Evolutionary conservation across 2,329 filamentous ascomycete genomes (phyloP), one percentile per base, ranked within the genome.

Genomic region (Geosmithia morbida): DNA sequence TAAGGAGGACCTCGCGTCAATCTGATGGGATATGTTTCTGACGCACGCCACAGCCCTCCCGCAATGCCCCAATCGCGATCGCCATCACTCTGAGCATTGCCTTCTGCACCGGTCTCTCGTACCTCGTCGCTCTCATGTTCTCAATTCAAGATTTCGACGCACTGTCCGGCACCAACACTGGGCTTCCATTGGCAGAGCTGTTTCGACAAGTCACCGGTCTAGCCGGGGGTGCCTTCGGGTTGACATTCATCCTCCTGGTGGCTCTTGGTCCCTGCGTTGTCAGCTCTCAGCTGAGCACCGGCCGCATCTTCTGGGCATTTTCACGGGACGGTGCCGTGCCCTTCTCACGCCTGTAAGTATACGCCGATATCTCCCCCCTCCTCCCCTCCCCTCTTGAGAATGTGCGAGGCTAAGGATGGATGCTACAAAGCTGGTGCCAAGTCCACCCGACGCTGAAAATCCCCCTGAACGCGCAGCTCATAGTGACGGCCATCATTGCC

Each of bases 91-190:
- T 75, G 14, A 57, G 51, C 8, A 73, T 75, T 45, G 72, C 69
- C 6, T 74, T 75, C 47, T 54, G 63, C 44, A 75, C 71, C 0
- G 67, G 68, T 3, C 53, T 74, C 13, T 61, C 64, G n/a, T 75
- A 72, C 52, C 60, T 72, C 2, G 62, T 75, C 26, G 61, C 64
- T 7, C 66, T 76, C 45, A 74, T 75, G 64, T 75, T 72, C 53
- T 69, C 65, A 1, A 66, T 74, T 44, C 67, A 70, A 43, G 65
- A 73, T 52, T 70, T 70, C 45, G 55, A 61, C 41, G 62, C 61
- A 1, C 60, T 76, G 1, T 60, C 66, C 47, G 54, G 55, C 3
- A 69, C 65, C 10, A 60, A 60, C 46, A 70, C 67, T 7, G 63
- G 64, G 1, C 60, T 71, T 7, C 69, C 69, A 0, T 59, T 71